Evolutionary conservation across 805 yeast genomes (phyloP).

Genomic region (Brettanomyces anomalus): DNA sequence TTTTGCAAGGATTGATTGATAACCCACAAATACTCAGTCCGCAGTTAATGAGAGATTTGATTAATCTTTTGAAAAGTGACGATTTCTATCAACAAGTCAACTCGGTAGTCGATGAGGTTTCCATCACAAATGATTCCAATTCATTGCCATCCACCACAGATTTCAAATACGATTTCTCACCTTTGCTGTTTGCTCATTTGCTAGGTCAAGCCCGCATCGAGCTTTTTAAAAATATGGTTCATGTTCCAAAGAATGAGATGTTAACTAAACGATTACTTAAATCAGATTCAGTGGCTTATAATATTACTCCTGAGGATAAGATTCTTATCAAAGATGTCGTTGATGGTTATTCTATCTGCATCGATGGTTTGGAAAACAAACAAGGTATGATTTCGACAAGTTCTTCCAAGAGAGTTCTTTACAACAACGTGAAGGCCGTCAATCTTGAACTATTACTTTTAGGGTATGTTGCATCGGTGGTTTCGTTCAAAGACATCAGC

Average conservation of each 20-base stretch:
- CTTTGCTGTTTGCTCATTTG: conserved; percentile 20
- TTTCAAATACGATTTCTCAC: conserved; percentile 16
- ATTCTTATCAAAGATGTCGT: conserved; percentile 11
- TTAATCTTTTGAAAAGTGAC: conserved; percentile 17
- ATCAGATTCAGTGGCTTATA: conserved; percentile 5
- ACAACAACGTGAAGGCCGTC: conserved; percentile 15
- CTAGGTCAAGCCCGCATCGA: conserved; percentile 17
- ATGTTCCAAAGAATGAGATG: conserved; percentile 5
- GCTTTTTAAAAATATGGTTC: conserved; percentile 13
- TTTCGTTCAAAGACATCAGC: conserved; percentile 34
- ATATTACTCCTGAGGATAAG: conserved; percentile 7
- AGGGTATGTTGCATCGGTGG: conserved; percentile 39
- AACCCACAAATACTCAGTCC: conserved; percentile 16
- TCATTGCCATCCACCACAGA: conserved; percentile 23
- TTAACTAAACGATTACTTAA: conserved; percentile 12
- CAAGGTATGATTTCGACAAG: conserved; percentile 19
- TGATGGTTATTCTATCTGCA: conserved; percentile 11
- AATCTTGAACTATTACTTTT: conserved; percentile 55
- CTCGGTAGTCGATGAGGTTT: conserved; percentile 8
- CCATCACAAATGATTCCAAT: conserved; percentile 14
- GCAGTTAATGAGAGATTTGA: conserved; percentile 11
- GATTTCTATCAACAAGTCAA: conserved; percentile 21
- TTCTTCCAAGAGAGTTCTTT: conserved; percentile 18
- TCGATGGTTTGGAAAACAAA: conserved; percentile 15
- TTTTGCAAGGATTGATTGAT: conserved; percentile 21